These are phyloP conservation scores for Bipolaris oryzae DNA, from an alignment of 2,329 filamentous ascomycete genomes.

Conservation along the genomic window DNA sequence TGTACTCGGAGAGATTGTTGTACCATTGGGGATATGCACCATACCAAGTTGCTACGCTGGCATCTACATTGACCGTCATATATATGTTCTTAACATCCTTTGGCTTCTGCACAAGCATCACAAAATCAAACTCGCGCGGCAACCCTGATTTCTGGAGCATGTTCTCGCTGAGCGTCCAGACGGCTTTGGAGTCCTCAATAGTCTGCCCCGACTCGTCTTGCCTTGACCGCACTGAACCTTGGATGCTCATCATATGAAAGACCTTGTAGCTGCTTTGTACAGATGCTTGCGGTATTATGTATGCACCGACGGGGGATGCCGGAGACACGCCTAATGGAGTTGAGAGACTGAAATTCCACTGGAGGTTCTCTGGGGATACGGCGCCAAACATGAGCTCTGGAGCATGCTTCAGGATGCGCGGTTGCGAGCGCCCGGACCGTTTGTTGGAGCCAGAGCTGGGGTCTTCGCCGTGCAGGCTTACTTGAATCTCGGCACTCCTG, in stretches of 20 bases:
- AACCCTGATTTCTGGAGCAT: conserved; percentile 55
- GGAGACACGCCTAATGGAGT: conserved; percentile 56
- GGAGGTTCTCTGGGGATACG: conserved; percentile 55
- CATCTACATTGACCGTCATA: conserved; percentile 53
- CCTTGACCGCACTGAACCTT: conserved; percentile 54
- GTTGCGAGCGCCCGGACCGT: conserved; percentile 31
- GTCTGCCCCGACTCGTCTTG: conserved; percentile 49
- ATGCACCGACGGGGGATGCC: conserved; percentile 49
- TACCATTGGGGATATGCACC: conserved; percentile 52
- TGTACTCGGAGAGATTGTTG: conserved; percentile 47
- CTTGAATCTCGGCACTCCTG: conserved; percentile 54
- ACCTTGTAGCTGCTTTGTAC: conserved; percentile 52
- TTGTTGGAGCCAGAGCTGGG: conserved; percentile 12
- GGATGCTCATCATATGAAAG: conserved; percentile 58
- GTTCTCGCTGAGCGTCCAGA: conserved; percentile 60
- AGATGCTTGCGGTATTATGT: conserved; percentile 51
- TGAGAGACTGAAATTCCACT: conserved; percentile 56
- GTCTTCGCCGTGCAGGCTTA: conserved; percentile 42
- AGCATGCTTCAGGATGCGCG: conserved; percentile 57
- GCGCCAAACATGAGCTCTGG: conserved; percentile 57
- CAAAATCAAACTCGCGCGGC: conserved; percentile 59
- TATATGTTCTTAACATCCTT: conserved; percentile 47
- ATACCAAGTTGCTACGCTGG: conserved; percentile 50
- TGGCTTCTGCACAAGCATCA: conserved; percentile 56
- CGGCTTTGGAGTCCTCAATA: conserved; percentile 53